Percentiles rank a stretch among this genome's conserved stretches.
Evolutionary conservation across 495 filamentous ascomycete genomes (phyloP).

Genomic region (Penicillium roqueforti): DNA sequence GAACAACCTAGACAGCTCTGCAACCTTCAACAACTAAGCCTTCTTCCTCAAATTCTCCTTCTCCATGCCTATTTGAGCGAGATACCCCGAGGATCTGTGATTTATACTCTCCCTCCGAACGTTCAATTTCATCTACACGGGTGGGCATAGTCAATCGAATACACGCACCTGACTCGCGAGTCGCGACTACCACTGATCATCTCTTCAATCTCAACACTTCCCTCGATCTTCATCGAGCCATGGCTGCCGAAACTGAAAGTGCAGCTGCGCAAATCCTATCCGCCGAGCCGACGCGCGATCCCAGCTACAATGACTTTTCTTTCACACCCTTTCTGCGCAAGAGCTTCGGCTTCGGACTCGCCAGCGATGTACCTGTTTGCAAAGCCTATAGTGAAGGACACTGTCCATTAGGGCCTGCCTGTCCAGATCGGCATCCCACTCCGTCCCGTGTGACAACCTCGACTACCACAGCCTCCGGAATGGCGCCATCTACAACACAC

Average conservation of each 20-base stretch:
- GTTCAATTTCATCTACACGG: neutral
- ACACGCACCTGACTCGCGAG: neutral
- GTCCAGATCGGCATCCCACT: conserved; percentile 61
- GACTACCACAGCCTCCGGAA: conserved; percentile 52
- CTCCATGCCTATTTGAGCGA: neutral
- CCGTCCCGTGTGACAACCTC: conserved; percentile 44
- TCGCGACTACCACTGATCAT: neutral
- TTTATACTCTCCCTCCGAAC: neutral
- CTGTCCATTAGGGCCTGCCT: conserved; percentile 72
- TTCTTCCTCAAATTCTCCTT: neutral
- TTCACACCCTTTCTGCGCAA: conserved; percentile 71
- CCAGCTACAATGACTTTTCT: conserved; percentile 58
- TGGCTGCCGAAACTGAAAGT: conserved; percentile 38
- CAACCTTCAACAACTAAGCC: neutral
- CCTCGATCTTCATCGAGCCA: conserved; percentile 10
- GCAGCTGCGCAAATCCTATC: conserved; percentile 36
- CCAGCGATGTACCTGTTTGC: conserved; percentile 70
- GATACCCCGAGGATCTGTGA: neutral
- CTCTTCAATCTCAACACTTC: neutral
- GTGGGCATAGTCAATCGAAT: neutral
- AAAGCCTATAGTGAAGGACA: conserved; percentile 74
- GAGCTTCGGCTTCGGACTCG: conserved; percentile 73
- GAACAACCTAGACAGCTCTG: conserved; percentile 3
- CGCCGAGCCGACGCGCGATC: conserved; percentile 45
- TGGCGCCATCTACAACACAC: conserved; percentile 48